These are phyloP conservation scores for Yueomyces sp. DNA, from an alignment of 1,139 yeast genomes.

Conservation along the genomic window DNA sequence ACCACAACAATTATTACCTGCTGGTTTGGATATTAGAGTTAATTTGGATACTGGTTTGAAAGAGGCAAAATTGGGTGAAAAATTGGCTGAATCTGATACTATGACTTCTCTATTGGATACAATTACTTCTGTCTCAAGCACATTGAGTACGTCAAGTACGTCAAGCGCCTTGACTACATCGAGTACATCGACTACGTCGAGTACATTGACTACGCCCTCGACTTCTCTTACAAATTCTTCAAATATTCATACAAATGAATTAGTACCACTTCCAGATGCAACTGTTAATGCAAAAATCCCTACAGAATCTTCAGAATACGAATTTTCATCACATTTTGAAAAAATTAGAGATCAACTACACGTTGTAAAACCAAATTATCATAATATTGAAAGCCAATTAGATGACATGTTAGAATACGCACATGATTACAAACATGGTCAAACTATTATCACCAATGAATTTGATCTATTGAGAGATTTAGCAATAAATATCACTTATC, in stretches of 20 bases:
- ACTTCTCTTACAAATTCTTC: background rate
- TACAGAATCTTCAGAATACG: constrained; percentile 7
- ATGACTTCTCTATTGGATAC: background rate
- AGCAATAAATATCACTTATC: constrained; percentile 8
- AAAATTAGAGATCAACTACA: constrained; percentile 5
- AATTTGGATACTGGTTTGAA: constrained; percentile 54
- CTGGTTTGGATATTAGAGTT: constrained; percentile 63
- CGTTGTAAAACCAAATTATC: constrained; percentile 8
- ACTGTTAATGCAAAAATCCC: background rate
- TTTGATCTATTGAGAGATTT: constrained; percentile 13
- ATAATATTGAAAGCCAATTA: constrained; percentile 8
- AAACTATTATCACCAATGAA: constrained; percentile 20
- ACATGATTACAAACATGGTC: constrained; percentile 24
- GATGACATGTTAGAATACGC: constrained; percentile 23
- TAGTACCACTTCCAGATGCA: background rate
- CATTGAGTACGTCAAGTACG: background rate
- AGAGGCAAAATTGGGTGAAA: constrained; percentile 45
- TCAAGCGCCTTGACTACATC: background rate
- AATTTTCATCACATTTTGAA: constrained; percentile 16
- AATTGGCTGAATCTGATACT: background rate
- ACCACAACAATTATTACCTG: constrained; percentile 62
- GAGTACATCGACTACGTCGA: background rate
- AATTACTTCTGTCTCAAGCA: background rate
- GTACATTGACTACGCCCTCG: background rate
- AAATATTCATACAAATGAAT: background rate